Evolutionary conservation across 331 rosid species (phyloP), one percentile per base, ranked within the genome.

Genomic region (Acacia concinna): DNA sequence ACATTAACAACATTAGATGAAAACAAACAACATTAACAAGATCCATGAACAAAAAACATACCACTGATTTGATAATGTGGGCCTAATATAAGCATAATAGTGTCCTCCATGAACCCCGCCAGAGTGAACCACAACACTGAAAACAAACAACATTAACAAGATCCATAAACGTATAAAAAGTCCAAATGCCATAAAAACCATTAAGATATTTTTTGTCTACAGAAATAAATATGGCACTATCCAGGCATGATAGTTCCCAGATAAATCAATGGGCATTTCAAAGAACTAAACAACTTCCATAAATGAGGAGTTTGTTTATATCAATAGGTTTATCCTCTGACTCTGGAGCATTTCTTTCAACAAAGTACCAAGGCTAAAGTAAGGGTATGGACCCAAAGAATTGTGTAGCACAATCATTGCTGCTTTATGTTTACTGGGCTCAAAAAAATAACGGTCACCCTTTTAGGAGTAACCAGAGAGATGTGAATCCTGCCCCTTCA

Each of bases 21-120:
- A n/a, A n/a, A n/a, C n/a, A n/a, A n/a, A n/a, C n/a, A n/a, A n/a
- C n/a, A n/a, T n/a, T n/a, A n/a, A n/a, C n/a, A n/a, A n/a, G n/a
- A n/a, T n/a, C n/a, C n/a, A n/a, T n/a, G 18, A 41, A 46, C 54
- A 82, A 21, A 15, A 75, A 70, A 52, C 86, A 77, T 91, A 93
- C 98, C 98, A 93, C 82, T 89, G 92, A 84, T 93, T 88, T 51
- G 94, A 85, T 54, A 93, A 87, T 71, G 92, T 88, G 75, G 98
- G 98, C 84, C 93, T 84, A 79, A 93, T 91, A 67, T 84, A 93
- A 87, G 93, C 98, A 81, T 91, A 89, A 82, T 93, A 93, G 85
- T 93, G 97, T 60, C 97, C 97, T 30, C 97, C 97, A 79, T 93
- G 94, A 78, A 93, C 97, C 60, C 97, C 98, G 59, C 97, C 97